These are phyloP conservation scores for Trichoderma endophyticum DNA, from an alignment of 2,329 filamentous ascomycete species.

Conservation along the genomic window DNA sequence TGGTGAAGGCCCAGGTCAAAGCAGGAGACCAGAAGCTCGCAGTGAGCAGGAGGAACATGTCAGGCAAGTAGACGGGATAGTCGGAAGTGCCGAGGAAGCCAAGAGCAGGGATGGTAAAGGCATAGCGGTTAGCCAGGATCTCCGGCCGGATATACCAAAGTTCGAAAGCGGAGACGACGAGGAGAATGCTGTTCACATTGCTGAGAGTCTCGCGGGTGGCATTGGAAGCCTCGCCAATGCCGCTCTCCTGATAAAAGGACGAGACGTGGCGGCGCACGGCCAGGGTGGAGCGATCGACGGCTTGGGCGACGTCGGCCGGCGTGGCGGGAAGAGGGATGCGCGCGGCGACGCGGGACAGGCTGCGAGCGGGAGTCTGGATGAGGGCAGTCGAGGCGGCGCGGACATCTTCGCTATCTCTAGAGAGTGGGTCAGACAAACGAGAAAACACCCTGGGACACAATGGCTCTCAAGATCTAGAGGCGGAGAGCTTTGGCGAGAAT, in stretches of 20 bases:
- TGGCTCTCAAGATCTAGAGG: neutral
- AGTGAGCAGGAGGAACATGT: conserved; percentile 76
- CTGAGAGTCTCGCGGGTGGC: conserved; percentile 67
- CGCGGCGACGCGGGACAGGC: conserved; percentile 50
- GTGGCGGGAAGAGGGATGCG: conserved; percentile 75
- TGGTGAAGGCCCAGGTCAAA: conserved; percentile 72
- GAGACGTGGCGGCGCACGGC: conserved; percentile 64
- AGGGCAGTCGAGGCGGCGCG: conserved; percentile 43
- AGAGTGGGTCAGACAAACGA: conserved; percentile 6
- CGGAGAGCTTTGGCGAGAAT: neutral
- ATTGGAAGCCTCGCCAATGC: conserved; percentile 63
- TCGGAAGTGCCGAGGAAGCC: conserved; percentile 52
- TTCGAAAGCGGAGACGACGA: conserved; percentile 67
- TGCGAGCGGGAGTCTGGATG: conserved; percentile 49
- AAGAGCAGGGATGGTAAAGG: conserved; percentile 68
- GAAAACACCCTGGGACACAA: neutral
- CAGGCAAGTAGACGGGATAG: conserved; percentile 66
- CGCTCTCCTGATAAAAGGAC: conserved; percentile 61
- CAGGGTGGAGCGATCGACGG: conserved; percentile 68
- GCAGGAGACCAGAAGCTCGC: conserved; percentile 80
- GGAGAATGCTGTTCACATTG: conserved; percentile 69
- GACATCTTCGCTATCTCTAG: conserved; percentile 30
- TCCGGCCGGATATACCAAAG: conserved; percentile 65
- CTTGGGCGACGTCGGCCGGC: conserved; percentile 71
- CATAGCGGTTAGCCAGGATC: conserved; percentile 68